Evolutionary conservation across 2,329 filamentous ascomycete genomes (phyloP).

Genomic region (Talaromyces sp.): DNA sequence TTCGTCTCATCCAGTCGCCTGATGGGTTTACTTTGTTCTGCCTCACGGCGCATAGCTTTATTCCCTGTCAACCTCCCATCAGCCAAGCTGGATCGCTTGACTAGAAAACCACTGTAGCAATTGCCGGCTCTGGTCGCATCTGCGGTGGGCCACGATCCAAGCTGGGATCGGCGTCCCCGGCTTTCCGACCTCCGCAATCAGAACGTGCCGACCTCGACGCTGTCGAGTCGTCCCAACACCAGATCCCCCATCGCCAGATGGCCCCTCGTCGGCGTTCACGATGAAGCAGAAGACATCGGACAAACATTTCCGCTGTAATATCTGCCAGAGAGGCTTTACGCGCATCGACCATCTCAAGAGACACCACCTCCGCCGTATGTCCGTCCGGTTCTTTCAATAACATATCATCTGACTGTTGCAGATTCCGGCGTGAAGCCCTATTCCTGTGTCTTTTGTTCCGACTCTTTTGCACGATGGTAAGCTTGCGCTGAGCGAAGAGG

Average conservation of each 20-base stretch:
- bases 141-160: neutral
- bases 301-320: constrained; percentile 39
- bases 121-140: neutral
- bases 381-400: neutral
- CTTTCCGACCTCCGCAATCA: neutral
- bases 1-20: neutral
- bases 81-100: neutral
- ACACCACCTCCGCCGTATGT: constrained; percentile 42
- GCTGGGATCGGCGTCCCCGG: neutral
- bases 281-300: constrained; percentile 30
- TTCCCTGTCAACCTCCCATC: neutral
- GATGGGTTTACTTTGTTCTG: neutral
- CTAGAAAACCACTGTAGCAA: no score
- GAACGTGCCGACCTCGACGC: neutral
- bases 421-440: constrained; percentile 46
- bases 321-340: constrained; percentile 42
- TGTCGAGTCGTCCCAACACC: neutral
- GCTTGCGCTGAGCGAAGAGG: constrained; percentile 11
- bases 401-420: constrained; percentile 15
- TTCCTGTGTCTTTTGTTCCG: constrained; percentile 41
- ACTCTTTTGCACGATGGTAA: constrained; percentile 42
- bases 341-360: constrained; percentile 45
- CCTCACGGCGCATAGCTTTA: neutral
- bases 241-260: constrained; percentile 5
- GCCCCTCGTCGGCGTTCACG: constrained; percentile 2